A percentile compares a stretch with the other conserved stretches of the same genome.
Conservation (phyloP, 345 rosid species). For the Conringia planisiliqua region DNA sequence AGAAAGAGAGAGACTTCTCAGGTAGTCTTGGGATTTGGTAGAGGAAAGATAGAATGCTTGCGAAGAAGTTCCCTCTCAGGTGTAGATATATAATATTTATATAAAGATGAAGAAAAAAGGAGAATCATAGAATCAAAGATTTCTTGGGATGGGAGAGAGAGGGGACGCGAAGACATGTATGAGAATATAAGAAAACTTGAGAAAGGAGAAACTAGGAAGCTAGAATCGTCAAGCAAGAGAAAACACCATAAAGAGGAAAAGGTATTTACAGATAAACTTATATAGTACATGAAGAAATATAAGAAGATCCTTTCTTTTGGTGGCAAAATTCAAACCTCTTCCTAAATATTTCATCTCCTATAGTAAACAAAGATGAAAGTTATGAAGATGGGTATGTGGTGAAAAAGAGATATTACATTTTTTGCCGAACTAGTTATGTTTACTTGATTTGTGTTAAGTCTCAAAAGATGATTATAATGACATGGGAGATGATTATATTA, state of each 20-base stretch:
- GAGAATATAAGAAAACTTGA: slow-evolving; percentile 97
- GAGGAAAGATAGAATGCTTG: slow-evolving; percentile 43
- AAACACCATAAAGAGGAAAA: slow-evolving; percentile 54
- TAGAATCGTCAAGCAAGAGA: slow-evolving; percentile 80
- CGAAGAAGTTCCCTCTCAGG: slow-evolving; percentile 53
- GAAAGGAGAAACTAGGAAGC: slow-evolving; percentile 74
- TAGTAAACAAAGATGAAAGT: neutral
- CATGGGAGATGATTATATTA: neutral
- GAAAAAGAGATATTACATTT: neutral
- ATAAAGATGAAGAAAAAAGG: slow-evolving; percentile 33
- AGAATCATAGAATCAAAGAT: slow-evolving; percentile 71
- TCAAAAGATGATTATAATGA: neutral
- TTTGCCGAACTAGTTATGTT: neutral
- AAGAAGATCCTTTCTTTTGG: slow-evolving; percentile 18
- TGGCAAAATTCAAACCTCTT: slow-evolving; percentile 26
- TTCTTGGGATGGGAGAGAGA: slow-evolving; percentile 71
- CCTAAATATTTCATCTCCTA: neutral
- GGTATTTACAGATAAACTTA: slow-evolving; percentile 19
- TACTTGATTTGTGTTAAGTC: neutral
- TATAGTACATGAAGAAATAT: neutral
- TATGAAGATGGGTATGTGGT: neutral
- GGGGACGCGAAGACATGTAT: slow-evolving; percentile 40
- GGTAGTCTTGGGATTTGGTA: slow-evolving; percentile 31
- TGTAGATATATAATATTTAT: slow-evolving; percentile 23
- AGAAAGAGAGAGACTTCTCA: slow-evolving; percentile 6